These are phyloP conservation scores for Penicillium sp. DNA, from an alignment of 2,329 filamentous ascomycete species.

Conservation along the genomic window DNA sequence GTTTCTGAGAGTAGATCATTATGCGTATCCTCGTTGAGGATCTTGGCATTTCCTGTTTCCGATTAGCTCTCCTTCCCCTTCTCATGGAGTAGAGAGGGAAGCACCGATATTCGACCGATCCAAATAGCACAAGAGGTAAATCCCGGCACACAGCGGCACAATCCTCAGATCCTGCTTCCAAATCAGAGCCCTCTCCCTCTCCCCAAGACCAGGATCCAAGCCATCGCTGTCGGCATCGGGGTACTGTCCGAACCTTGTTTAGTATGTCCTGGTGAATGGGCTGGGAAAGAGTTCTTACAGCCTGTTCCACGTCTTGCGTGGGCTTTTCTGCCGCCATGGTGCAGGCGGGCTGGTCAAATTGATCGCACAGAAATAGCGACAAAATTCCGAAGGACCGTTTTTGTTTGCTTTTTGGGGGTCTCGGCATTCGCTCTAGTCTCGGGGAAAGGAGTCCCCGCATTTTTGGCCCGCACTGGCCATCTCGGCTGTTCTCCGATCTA, in stretches of 20 bases:
- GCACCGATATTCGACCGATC: conserved; percentile 66
- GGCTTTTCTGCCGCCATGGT: conserved; percentile 23
- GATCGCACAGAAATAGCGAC: not conserved
- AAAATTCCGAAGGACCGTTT: not conserved
- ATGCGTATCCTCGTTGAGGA: conserved; percentile 59
- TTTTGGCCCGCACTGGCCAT: conserved; percentile 12
- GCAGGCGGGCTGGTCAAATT: not conserved
- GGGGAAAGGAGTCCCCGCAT: conserved; percentile 18
- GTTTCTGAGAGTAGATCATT: conserved; percentile 64
- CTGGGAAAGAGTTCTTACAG: conserved; percentile 14
- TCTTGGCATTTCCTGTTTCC: conserved; percentile 56
- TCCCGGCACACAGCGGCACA: conserved; percentile 60
- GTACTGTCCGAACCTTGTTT: conserved; percentile 5
- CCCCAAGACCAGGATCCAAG: conserved; percentile 9
- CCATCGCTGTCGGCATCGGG: conserved; percentile 3
- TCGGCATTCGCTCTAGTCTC: conserved; percentile 9
- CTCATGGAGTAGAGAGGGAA: not conserved
- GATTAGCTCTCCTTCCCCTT: conserved; percentile 5
- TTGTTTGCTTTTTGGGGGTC: conserved; percentile 7
- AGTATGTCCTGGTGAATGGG: not conserved
- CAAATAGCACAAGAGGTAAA: conserved; percentile 68
- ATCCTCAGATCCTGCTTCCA: conserved; percentile 63
- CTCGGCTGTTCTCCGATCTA: conserved; percentile 18
- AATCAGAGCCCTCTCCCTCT: conserved; percentile 40
- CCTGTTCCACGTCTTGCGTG: conserved; percentile 13